These are phyloP conservation scores for Pharnaceum exiguum DNA, from an alignment of 148 eudicot species.

Conservation along the genomic window DNA sequence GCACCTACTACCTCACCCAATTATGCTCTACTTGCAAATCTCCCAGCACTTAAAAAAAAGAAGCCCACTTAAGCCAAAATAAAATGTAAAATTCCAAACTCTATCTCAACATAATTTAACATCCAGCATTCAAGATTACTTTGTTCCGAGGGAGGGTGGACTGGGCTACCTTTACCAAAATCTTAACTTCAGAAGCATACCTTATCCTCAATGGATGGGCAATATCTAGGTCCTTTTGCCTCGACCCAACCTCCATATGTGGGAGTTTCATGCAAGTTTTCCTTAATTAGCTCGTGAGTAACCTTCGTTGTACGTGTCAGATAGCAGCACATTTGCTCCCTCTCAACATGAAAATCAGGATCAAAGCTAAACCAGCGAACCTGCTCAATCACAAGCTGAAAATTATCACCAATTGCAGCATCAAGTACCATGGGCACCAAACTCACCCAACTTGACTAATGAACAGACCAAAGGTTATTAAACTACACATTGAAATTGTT, in stretches of 20 bases:
- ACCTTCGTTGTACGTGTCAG: constrained; percentile 91
- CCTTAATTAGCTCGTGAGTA: constrained; percentile 84
- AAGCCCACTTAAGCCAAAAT: too few relatives aligned
- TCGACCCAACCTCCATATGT: constrained; percentile 99
- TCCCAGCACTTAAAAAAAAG: too few relatives aligned
- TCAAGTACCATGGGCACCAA: constrained; percentile 5
- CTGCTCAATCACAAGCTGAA: constrained; percentile 41
- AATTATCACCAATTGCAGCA: constrained; percentile 10
- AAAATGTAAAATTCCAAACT: too few relatives aligned
- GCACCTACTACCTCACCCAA: too few relatives aligned
- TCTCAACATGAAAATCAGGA: constrained; percentile 71
- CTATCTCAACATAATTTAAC: neutral
- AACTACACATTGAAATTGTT: constrained; percentile 12
- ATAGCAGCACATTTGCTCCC: constrained; percentile 98
- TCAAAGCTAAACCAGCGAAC: constrained; percentile 97
- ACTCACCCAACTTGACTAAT: neutral
- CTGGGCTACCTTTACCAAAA: neutral
- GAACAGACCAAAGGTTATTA: neutral
- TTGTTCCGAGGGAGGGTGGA: too few relatives aligned
- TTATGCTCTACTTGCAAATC: too few relatives aligned
- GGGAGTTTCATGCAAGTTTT: constrained; percentile 96
- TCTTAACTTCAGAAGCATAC: constrained; percentile 24
- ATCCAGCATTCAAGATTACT: neutral
- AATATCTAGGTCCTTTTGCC: constrained; percentile 98
- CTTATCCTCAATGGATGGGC: constrained; percentile 99